Evolutionary conservation across 192 early-diverging fungal genomes (phyloP).

Genomic region (Allomyces macrogynus): DNA sequence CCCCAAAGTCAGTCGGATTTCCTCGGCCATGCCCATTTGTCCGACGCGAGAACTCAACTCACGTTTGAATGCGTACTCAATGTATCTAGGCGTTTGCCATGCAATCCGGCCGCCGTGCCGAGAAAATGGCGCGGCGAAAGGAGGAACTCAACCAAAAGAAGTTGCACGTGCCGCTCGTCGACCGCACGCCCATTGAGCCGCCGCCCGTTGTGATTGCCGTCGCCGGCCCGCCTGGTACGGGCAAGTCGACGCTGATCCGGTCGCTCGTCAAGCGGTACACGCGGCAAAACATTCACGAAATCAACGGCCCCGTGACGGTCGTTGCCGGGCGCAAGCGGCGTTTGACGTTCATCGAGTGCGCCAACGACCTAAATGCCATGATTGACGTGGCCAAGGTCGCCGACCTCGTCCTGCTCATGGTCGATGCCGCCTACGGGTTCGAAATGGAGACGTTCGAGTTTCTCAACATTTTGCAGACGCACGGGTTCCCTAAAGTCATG

Average conservation of each 20-base stretch:
- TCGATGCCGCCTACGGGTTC: conserved; percentile 96
- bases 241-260: conserved; percentile 93
- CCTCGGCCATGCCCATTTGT: not conserved
- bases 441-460: conserved; percentile 99
- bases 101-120: conserved; percentile 48
- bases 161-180: conserved; percentile 86
- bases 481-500: conserved; percentile 96
- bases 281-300: conserved; percentile 72
- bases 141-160: conserved; percentile 70
- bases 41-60: too few species aligned
- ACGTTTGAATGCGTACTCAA: too few species aligned
- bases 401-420: conserved; percentile 79
- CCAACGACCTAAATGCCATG: conserved; percentile 93
- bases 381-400: conserved; percentile 94
- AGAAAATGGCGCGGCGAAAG: conserved; percentile 59
- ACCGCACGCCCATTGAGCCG: conserved; percentile 72
- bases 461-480: conserved; percentile 86
- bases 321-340: conserved; percentile 87
- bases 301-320: conserved; percentile 92
- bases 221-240: conserved; percentile 79
- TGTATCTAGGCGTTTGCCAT: conserved; percentile 44
- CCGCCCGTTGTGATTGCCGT: conserved; percentile 88
- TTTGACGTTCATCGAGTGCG: conserved; percentile 90
- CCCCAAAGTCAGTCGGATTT: conserved; percentile 38
- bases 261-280: conserved; percentile 90